Evolutionary conservation across 768 basidiomycete species (phyloP), one percentile per base, ranked within the genome.

Genomic region (Rhodotorula toruloides): DNA sequence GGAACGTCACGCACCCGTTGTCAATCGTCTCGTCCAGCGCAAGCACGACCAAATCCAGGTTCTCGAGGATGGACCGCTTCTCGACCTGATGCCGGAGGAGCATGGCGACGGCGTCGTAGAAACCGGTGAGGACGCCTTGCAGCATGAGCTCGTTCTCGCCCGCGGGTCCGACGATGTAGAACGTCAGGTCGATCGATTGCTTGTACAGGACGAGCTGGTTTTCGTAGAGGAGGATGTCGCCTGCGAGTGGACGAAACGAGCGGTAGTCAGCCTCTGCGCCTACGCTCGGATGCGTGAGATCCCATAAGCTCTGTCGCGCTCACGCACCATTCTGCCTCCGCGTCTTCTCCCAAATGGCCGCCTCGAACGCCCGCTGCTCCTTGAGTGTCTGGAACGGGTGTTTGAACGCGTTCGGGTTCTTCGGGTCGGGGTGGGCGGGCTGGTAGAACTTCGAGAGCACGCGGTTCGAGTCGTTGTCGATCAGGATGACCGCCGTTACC

Each of bases 11-110:
- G 73, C 77, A 97, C 94, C 96, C 96, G 76, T 99, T 92, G 78
- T 99, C 96, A 64, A 98, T 86, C 5, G 91, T 94, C 81, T 99
- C 96, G 78, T 98, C 96, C 56, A 97, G 80, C 74, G 92, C 93
- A 31, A 99, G 80, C 57, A 98, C 77, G 16, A 96, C 90, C 60
- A 98, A 75, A 78, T 98, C 96, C 54, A 98, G 79, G 78, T 91
- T 97, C 80, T 98, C 96, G 57, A 98, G 80, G 48, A 98, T 87
- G 16, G 87, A 89, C 21, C 94, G 83, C 80, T 97, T 98, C 81
- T 99, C 96, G 22, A 98, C 84, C 74, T 91, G 86, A 76, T 93
- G 92, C 50, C 92, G 83, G 36, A 99, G 82, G 39, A 98, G 82
- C 75, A 97, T 81, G 27, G 85, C 84, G 32, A 93, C 80, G 42